Conservation (phyloP, 73 alveolate genomes). For the Paramecium biaurelia region DNA sequence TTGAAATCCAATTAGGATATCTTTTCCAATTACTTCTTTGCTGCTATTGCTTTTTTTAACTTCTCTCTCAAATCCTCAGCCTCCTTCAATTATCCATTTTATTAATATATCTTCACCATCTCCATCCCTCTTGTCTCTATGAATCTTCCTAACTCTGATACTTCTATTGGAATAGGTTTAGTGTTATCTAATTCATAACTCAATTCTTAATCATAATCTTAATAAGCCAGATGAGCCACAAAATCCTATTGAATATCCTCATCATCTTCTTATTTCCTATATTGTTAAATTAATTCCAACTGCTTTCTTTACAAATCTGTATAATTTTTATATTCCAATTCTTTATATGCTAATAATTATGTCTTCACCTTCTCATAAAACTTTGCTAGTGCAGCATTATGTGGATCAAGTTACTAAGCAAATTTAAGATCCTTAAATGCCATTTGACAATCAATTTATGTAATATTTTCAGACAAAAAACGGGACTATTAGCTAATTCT, state of each 20-base stretch:
- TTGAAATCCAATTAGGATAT: constrained; percentile 17
- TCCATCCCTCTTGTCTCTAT: constrained; percentile 48
- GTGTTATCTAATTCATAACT: constrained; percentile 37
- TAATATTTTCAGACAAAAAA: background rate
- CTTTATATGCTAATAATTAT: background rate
- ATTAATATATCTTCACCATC: background rate
- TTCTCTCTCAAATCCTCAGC: constrained; percentile 46
- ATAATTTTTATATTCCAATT: background rate
- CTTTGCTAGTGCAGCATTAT: background rate
- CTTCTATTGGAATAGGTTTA: constrained; percentile 36
- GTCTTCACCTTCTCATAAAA: background rate
- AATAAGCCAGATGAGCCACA: constrained; percentile 19
- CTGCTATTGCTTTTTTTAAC: constrained; percentile 27
- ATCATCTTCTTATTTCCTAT: background rate
- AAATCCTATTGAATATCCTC: background rate
- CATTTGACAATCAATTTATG: background rate
- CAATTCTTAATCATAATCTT: constrained; percentile 32
- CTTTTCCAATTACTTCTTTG: constrained; percentile 36
- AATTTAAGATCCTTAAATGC: background rate
- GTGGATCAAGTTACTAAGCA: background rate
- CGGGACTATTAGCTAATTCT: constrained; percentile 10
- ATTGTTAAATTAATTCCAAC: background rate
- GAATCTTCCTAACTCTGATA: constrained; percentile 25
- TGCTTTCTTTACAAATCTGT: background rate
- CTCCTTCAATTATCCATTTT: background rate